phyloP scores from a whole-genome alignment of 306 rosid genomes.

The Luffa aegyptiaca region DNA sequence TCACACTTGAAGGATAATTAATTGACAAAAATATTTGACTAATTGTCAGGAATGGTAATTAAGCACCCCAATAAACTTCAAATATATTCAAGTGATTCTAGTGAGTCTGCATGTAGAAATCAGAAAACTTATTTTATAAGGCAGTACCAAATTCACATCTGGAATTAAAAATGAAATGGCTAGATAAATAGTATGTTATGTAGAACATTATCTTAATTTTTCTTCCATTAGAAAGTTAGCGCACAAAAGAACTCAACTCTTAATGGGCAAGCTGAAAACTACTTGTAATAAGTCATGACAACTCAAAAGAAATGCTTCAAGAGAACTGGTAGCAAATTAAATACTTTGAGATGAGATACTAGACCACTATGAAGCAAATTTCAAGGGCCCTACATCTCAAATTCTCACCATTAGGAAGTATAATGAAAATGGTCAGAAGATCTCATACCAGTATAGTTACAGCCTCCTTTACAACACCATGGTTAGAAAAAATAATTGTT shows the following conservation, averaged over 20 bases:
- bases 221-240: neutral
- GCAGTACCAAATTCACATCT: neutral
- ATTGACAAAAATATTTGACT: neutral
- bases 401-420: slow-evolving; percentile 1
- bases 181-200: neutral
- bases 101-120: neutral
- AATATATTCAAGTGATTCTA: neutral
- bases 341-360: slow-evolving; percentile 4
- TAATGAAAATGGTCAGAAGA: slow-evolving; percentile 9
- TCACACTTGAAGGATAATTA: neutral
- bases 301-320: neutral
- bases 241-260: neutral
- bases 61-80: neutral
- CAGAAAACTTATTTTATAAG: neutral
- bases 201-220: neutral
- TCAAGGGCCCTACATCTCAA: neutral
- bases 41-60: neutral
- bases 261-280: neutral
- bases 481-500: no score
- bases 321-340: no score
- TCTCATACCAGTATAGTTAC: slow-evolving; percentile 80
- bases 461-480: slow-evolving; percentile 97
- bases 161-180: neutral
- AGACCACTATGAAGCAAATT: neutral
- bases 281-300: neutral